Percentiles rank a stretch among this genome's conserved stretches.
These are phyloP conservation scores for Epichloe sylvatica DNA, from an alignment of 2,329 filamentous ascomycete species.

Conservation along the genomic window DNA sequence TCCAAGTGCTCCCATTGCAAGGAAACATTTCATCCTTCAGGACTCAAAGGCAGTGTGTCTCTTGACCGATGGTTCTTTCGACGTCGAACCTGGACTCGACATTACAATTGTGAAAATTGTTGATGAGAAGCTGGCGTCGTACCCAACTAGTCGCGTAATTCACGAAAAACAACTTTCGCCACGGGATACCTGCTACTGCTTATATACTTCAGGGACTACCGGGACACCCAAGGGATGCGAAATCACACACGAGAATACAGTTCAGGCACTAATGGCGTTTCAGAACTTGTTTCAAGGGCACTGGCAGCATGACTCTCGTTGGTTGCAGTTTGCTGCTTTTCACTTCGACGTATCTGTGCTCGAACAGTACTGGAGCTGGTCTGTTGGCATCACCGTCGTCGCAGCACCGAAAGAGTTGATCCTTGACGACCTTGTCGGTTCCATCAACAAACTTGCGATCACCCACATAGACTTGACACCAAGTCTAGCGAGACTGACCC, in stretches of 20 bases:
- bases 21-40: slow-evolving; percentile 63
- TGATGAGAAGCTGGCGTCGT: slow-evolving; percentile 16
- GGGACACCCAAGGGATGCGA: slow-evolving; percentile 79
- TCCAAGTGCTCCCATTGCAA: slow-evolving; percentile 52
- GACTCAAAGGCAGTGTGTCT: slow-evolving; percentile 57
- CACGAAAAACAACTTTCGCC: slow-evolving; percentile 13
- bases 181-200: slow-evolving; percentile 59
- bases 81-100: not conserved
- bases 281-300: slow-evolving; percentile 61
- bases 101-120: slow-evolving; percentile 11
- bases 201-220: slow-evolving; percentile 81
- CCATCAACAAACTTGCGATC: slow-evolving; percentile 58
- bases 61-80: slow-evolving; percentile 34
- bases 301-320: slow-evolving; percentile 61
- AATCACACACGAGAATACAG: slow-evolving; percentile 75
- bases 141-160: slow-evolving; percentile 7
- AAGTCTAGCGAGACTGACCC: slow-evolving; percentile 64
- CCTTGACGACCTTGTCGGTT: slow-evolving; percentile 64
- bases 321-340: slow-evolving; percentile 86
- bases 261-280: slow-evolving; percentile 83
- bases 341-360: slow-evolving; percentile 91
- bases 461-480: slow-evolving; percentile 90
- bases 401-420: slow-evolving; percentile 73
- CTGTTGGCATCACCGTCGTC: slow-evolving; percentile 71
- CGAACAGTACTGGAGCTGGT: slow-evolving; percentile 95